These are phyloP conservation scores for Leccinum pachyderme DNA, from an alignment of 1,284 basidiomycete genomes.

Conservation along the genomic window DNA sequence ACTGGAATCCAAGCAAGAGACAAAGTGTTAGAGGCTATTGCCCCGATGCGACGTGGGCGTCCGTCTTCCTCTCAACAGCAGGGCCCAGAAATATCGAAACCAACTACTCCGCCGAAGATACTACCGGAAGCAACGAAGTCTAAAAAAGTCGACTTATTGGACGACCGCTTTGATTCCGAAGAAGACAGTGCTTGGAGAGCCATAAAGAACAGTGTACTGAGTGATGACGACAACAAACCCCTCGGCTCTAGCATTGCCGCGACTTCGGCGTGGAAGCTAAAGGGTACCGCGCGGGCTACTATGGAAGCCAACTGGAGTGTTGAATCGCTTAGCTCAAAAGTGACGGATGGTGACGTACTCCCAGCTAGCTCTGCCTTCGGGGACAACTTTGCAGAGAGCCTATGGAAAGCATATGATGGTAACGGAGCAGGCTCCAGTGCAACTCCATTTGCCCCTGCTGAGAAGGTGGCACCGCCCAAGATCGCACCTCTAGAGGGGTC, in stretches of 20 bases:
- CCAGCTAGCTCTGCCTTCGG: slow-evolving; percentile 31
- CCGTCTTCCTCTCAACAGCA: slow-evolving; percentile 42
- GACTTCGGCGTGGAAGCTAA: slow-evolving; percentile 34
- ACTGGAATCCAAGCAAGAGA: slow-evolving; percentile 66
- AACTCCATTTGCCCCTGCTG: slow-evolving; percentile 23
- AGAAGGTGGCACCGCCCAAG: slow-evolving; percentile 22
- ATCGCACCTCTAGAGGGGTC: slow-evolving; percentile 29
- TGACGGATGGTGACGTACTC: slow-evolving; percentile 21
- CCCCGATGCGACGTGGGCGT: slow-evolving; percentile 74
- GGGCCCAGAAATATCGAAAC: slow-evolving; percentile 35
- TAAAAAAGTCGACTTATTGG: slow-evolving; percentile 38
- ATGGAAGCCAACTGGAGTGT: slow-evolving; percentile 51
- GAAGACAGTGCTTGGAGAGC: slow-evolving; percentile 57
- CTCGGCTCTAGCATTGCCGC: slow-evolving; percentile 37
- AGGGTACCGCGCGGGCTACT: slow-evolving; percentile 12
- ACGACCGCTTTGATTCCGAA: slow-evolving; percentile 43
- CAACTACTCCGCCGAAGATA: slow-evolving; percentile 40
- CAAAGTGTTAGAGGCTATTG: slow-evolving; percentile 71
- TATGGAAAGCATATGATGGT: slow-evolving; percentile 50
- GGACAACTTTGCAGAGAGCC: slow-evolving; percentile 58
- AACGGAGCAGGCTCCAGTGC: slow-evolving; percentile 25
- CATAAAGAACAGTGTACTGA: slow-evolving; percentile 24
- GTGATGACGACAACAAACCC: slow-evolving; percentile 29
- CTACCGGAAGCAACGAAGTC: slow-evolving; percentile 16
- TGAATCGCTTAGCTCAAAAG: slow-evolving; percentile 25